These are phyloP conservation scores for Flaveria brownii DNA, from an alignment of 129 eudicot genomes.

Conservation along the genomic window DNA sequence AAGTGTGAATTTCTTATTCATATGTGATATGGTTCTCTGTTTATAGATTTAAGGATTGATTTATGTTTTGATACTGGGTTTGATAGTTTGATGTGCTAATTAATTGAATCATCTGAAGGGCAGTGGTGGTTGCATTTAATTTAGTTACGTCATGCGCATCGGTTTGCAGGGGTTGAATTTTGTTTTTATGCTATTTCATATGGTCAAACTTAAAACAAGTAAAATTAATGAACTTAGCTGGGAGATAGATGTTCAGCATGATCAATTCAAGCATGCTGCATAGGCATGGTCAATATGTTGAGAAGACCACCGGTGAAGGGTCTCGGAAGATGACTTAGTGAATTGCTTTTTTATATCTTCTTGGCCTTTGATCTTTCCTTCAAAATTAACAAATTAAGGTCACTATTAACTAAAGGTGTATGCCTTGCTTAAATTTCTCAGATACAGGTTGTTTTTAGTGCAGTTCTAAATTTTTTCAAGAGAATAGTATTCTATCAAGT, in stretches of 20 bases:
- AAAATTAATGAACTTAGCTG: not conserved
- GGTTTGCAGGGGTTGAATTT: not conserved
- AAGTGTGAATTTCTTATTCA: not conserved
- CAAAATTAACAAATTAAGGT: not conserved
- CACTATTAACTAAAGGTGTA: not conserved
- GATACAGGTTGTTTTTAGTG: not conserved
- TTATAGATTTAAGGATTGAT: not conserved
- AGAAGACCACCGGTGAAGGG: not conserved
- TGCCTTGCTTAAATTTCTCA: not conserved
- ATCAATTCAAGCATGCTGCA: not conserved
- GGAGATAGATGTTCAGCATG: too few relatives aligned
- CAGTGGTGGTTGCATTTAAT: conserved; percentile 6
- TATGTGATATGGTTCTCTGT: not conserved
- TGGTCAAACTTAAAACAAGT: not conserved
- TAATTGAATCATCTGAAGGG: not conserved
- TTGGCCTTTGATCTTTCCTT: not conserved
- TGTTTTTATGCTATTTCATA: not conserved
- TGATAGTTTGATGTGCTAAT: not conserved
- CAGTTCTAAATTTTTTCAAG: not conserved
- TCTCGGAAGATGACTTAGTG: not conserved
- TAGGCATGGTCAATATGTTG: conserved; percentile 3
- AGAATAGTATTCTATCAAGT: too few relatives aligned
- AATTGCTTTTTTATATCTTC: not conserved
- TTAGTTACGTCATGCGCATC: not conserved
- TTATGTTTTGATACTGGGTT: not conserved